These are phyloP conservation scores for Penicillium sp. DNA, from an alignment of 2,329 filamentous ascomycete genomes.

Conservation along the genomic window DNA sequence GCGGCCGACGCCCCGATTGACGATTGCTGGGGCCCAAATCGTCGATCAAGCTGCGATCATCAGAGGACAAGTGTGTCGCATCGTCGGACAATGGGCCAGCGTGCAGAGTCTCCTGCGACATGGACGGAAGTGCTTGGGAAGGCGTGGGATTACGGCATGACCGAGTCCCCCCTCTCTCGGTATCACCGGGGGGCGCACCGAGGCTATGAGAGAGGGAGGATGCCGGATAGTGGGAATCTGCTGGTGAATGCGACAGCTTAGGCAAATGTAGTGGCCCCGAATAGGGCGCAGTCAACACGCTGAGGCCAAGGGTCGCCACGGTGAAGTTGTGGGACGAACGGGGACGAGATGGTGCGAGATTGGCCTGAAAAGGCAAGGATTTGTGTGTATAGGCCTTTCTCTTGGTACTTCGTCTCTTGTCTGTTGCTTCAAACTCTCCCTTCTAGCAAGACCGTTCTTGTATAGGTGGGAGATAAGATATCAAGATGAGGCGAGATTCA, in stretches of 20 bases:
- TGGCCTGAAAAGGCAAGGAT: not conserved
- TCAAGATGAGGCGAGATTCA: not conserved
- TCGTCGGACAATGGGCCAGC: constrained; percentile 34
- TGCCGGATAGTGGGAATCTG: constrained; percentile 26
- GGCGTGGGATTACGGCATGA: constrained; percentile 39
- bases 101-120: constrained; percentile 41
- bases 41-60: constrained; percentile 27
- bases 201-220: constrained; percentile 43
- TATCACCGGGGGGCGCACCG: constrained; percentile 35
- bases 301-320: constrained; percentile 46
- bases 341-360: not conserved
- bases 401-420: not conserved
- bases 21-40: constrained; percentile 20
- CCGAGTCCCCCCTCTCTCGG: constrained; percentile 43
- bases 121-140: constrained; percentile 37
- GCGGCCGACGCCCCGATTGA: constrained; percentile 26
- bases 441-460: not conserved
- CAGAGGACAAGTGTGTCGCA: constrained; percentile 17
- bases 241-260: constrained; percentile 33
- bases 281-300: constrained; percentile 39
- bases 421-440: not conserved
- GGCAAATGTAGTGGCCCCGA: constrained; percentile 35
- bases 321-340: constrained; percentile 26
- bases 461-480: not conserved
- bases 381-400: not conserved